Evolutionary conservation across 176 grass and related monocot genomes (phyloP).

Genomic region (Musa acuminata): DNA sequence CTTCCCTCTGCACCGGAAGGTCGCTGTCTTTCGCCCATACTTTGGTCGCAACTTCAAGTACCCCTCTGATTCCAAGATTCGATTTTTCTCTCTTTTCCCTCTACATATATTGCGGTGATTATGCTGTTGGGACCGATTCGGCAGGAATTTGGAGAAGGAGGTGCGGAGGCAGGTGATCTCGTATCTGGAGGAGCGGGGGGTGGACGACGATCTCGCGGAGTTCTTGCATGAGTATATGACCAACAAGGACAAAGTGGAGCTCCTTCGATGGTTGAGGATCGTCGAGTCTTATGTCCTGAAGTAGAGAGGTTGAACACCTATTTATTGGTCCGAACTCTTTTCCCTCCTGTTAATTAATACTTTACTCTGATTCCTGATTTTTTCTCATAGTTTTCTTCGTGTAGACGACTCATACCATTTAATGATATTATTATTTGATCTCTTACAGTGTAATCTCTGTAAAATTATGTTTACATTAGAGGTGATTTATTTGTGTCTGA

Average conservation of each 20-base stretch:
- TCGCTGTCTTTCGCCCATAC: not conserved
- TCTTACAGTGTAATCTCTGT: not conserved
- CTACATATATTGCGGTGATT: slow-evolving; percentile 4
- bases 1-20: slow-evolving; percentile 33
- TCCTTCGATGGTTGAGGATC: slow-evolving; percentile 65
- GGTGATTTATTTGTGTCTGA: no score
- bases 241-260: slow-evolving; percentile 77
- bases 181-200: slow-evolving; percentile 60
- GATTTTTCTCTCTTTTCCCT: slow-evolving; percentile 5
- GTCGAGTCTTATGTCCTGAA: slow-evolving; percentile 58
- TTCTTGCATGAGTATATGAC: slow-evolving; percentile 80
- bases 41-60: slow-evolving; percentile 50
- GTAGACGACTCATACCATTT: not conserved
- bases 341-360: not conserved
- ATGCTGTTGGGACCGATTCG: not conserved
- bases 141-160: slow-evolving; percentile 42
- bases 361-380: not conserved
- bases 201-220: slow-evolving; percentile 50
- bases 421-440: not conserved
- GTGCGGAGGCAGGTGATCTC: slow-evolving; percentile 34
- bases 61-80: not conserved
- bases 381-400: not conserved
- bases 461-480: no score
- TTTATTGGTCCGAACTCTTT: not conserved
- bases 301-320: slow-evolving; percentile 11